phyloP scores from a whole-genome alignment of 176 grass and related monocot species.

The Tillandsia fasciculata region DNA sequence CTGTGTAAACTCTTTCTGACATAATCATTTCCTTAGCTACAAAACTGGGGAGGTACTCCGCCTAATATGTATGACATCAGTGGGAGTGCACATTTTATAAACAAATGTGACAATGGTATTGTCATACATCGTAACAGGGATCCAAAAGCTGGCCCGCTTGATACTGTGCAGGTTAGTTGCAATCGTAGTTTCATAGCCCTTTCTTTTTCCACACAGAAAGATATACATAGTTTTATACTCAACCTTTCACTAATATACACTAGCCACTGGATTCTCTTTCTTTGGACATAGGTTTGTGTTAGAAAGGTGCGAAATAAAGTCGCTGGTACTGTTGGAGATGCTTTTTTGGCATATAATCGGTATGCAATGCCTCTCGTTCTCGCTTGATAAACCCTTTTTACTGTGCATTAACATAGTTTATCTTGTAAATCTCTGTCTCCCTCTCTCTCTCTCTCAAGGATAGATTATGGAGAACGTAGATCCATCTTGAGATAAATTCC shows the following conservation, averaged over 20 bases:
- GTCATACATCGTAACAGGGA: slow-evolving; percentile 83
- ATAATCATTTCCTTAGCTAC: slow-evolving; percentile 43
- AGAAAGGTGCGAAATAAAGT: slow-evolving; percentile 96
- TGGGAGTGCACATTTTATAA: slow-evolving; percentile 97
- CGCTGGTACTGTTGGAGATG: slow-evolving; percentile 70
- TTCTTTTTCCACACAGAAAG: neutral
- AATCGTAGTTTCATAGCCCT: neutral
- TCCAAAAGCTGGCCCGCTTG: slow-evolving; percentile 45
- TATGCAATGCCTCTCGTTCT: slow-evolving; percentile 20
- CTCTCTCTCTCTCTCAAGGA: no score
- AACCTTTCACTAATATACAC: neutral
- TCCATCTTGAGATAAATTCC: no score
- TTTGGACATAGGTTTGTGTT: slow-evolving; percentile 54
- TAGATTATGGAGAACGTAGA: no score
- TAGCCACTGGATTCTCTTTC: neutral
- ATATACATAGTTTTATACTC: neutral
- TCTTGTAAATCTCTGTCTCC: neutral
- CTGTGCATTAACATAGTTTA: neutral
- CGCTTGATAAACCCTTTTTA: neutral
- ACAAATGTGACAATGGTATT: slow-evolving; percentile 99
- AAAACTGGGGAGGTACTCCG: slow-evolving; percentile 69
- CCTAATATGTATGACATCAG: slow-evolving; percentile 98
- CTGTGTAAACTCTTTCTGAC: slow-evolving; percentile 11
- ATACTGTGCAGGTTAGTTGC: slow-evolving; percentile 59
- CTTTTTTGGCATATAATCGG: slow-evolving; percentile 75